Percentiles rank a stretch among this genome's conserved stretches.
These are phyloP conservation scores for Corymbia maculata DNA, from an alignment of 345 rosid genomes.

Conservation along the genomic window DNA sequence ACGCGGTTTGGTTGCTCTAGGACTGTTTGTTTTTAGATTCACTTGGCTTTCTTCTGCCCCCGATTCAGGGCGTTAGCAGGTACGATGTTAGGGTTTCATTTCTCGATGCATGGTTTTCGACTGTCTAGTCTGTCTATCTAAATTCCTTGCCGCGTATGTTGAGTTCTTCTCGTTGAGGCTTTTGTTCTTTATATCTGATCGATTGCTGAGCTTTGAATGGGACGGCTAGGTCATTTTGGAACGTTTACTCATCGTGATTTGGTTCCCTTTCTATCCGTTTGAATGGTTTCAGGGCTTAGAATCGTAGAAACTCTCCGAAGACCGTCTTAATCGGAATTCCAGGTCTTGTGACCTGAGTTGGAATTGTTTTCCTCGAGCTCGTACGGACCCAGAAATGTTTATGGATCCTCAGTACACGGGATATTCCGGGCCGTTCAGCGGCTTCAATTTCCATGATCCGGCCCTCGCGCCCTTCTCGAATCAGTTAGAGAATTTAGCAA, in stretches of 20 bases:
- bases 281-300: not conserved
- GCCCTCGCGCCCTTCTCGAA: not conserved
- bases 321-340: not conserved
- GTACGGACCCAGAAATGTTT: not conserved
- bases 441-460: not conserved
- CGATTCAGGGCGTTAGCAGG: not conserved
- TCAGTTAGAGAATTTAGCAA: not conserved
- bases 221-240: not conserved
- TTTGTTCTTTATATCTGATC: not conserved
- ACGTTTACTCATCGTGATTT: not conserved
- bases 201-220: not conserved
- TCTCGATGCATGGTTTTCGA: not conserved
- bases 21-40: not conserved
- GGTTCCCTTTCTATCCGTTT: not conserved
- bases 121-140: not conserved
- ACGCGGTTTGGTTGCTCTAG: not conserved
- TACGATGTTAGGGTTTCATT: not conserved
- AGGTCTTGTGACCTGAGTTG: not conserved
- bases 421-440: not conserved
- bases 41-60: not conserved
- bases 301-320: not conserved
- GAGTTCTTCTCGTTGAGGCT: not conserved
- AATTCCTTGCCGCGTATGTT: not conserved
- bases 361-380: slow-evolving; percentile 5
- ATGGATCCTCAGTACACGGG: not conserved